A percentile compares a stretch with the other conserved stretches of the same genome.
These are phyloP conservation scores for Pleurotus giganteus DNA, from an alignment of 768 basidiomycete genomes.

Conservation along the genomic window DNA sequence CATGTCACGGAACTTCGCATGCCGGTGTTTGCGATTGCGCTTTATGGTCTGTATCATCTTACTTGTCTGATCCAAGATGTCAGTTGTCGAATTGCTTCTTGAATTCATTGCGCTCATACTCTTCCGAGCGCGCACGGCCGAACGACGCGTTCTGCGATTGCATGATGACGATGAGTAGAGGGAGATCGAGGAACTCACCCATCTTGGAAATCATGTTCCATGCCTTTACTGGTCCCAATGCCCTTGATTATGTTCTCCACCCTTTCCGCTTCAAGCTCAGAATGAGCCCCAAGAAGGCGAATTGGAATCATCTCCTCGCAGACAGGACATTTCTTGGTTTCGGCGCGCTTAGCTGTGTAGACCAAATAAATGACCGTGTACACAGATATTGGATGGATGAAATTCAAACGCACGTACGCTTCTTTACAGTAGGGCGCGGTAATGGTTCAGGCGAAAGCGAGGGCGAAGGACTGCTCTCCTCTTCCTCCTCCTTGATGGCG, in stretches of 20 bases:
- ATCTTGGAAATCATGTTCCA: constrained; percentile 52
- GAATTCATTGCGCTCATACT: constrained; percentile 26
- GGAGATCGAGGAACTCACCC: constrained; percentile 37
- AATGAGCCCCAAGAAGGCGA: constrained; percentile 65
- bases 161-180: not conserved
- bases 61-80: constrained; percentile 36
- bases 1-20: constrained; percentile 65
- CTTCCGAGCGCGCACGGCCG: constrained; percentile 39
- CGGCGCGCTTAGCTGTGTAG: constrained; percentile 61
- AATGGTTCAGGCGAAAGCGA: constrained; percentile 35
- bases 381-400: not conserved
- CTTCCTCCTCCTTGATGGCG: constrained; percentile 28
- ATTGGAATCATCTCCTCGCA: constrained; percentile 73
- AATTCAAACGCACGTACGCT: constrained; percentile 35
- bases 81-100: constrained; percentile 16
- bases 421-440: constrained; percentile 39
- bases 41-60: constrained; percentile 64
- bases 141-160: constrained; percentile 28
- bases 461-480: constrained; percentile 24
- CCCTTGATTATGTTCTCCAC: constrained; percentile 64
- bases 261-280: constrained; percentile 63
- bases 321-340: constrained; percentile 73
- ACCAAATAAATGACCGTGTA: constrained; percentile 8
- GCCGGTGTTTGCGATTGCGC: constrained; percentile 66
- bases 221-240: constrained; percentile 59